phyloP scores from a whole-genome alignment of 2,329 filamentous ascomycete genomes.

The Phyllosticta capitalensis region DNA sequence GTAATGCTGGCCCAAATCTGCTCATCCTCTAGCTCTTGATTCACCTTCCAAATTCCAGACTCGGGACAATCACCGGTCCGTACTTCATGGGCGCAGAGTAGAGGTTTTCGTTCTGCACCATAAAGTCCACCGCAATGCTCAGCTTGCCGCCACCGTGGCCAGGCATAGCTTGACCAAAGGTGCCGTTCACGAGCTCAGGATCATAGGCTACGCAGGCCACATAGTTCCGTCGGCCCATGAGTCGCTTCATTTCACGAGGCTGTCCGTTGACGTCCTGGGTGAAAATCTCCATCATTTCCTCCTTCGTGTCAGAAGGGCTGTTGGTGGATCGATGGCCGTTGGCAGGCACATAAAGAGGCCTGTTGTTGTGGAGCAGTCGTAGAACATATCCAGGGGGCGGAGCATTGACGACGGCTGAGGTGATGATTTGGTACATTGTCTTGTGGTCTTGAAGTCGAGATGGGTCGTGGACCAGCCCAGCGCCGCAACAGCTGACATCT shows the following conservation, averaged over 20 bases:
- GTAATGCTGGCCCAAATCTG: not conserved
- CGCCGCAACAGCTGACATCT: conserved; percentile 84
- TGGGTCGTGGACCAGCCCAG: conserved; percentile 89
- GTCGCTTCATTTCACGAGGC: conserved; percentile 71
- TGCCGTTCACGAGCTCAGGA: conserved; percentile 59
- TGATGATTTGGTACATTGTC: conserved; percentile 98
- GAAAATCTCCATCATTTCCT: conserved; percentile 99
- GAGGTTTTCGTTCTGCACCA: conserved; percentile 83
- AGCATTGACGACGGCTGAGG: conserved; percentile 82
- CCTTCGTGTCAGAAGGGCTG: conserved; percentile 81
- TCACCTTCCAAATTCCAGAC: conserved; percentile 41
- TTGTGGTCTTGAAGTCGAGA: conserved; percentile 88
- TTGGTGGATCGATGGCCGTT: conserved; percentile 70
- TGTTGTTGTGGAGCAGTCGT: conserved; percentile 92
- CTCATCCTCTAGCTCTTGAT: not conserved
- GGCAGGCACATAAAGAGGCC: conserved; percentile 77
- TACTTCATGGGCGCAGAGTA: conserved; percentile 86
- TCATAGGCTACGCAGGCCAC: conserved; percentile 91
- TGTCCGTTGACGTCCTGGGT: conserved; percentile 83
- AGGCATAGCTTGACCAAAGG: conserved; percentile 30
- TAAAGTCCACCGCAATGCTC: conserved; percentile 89
- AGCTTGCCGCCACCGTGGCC: conserved; percentile 42
- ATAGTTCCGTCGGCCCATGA: conserved; percentile 92
- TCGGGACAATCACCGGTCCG: conserved; percentile 89
- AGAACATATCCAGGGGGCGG: conserved; percentile 79